Conservation (phyloP, 768 basidiomycete species). For the Podaxis sp. region DNA sequence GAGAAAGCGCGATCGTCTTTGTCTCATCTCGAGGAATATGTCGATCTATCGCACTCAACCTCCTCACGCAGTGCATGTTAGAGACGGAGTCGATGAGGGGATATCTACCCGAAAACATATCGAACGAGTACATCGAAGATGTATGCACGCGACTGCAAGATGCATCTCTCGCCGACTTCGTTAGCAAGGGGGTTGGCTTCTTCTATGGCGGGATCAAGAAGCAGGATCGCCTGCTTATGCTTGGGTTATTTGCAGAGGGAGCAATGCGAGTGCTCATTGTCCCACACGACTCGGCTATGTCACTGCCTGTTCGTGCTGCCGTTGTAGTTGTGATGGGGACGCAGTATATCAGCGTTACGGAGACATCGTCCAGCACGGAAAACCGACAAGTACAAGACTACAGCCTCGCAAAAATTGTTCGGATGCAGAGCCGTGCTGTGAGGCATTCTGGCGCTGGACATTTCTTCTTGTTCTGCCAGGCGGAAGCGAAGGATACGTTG, state of each 20-base stretch:
- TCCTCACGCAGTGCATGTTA: conserved; percentile 84
- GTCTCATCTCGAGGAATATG: conserved; percentile 85
- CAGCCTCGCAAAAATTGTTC: conserved; percentile 71
- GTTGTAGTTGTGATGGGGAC: conserved; percentile 90
- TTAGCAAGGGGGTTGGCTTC: conserved; percentile 85
- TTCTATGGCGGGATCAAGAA: conserved; percentile 71
- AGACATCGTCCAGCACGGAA: conserved; percentile 31
- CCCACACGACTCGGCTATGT: conserved; percentile 85
- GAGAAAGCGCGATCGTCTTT: conserved; percentile 69
- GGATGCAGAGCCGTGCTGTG: conserved; percentile 89
- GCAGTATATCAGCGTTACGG: conserved; percentile 59
- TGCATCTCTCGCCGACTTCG: conserved; percentile 56
- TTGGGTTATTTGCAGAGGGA: conserved; percentile 80
- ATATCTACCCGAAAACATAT: conserved; percentile 51
- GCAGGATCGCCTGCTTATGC: conserved; percentile 63
- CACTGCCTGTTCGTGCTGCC: conserved; percentile 76
- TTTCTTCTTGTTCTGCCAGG: conserved; percentile 87
- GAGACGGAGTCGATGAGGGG: conserved; percentile 65
- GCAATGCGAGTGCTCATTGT: conserved; percentile 76
- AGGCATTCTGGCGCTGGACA: conserved; percentile 54
- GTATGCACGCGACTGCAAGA: conserved; percentile 60
- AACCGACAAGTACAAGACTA: conserved; percentile 80
- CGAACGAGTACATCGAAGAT: conserved; percentile 53
- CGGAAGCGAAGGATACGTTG: conserved; percentile 78
- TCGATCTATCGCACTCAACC: conserved; percentile 65